phyloP scores from a whole-genome alignment of 192 early-diverging fungal species.

The Phlyctochytrium planicorne region DNA sequence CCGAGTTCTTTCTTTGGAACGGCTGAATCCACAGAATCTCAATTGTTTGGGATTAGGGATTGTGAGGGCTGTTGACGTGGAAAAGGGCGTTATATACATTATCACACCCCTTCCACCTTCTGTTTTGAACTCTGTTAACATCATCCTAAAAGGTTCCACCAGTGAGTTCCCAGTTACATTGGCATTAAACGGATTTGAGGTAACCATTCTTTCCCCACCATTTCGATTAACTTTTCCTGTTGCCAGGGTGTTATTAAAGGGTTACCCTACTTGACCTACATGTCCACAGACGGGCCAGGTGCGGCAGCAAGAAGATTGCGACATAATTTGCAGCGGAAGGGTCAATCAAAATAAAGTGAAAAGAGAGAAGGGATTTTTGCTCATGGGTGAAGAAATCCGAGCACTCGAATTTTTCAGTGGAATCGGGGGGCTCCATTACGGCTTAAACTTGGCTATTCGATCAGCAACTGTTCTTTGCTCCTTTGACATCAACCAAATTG shows the following conservation, averaged over 20 bases:
- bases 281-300: slow-evolving; percentile 35
- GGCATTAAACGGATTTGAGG: slow-evolving; percentile 36
- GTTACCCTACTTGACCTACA: slow-evolving; percentile 36
- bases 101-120: slow-evolving; percentile 31
- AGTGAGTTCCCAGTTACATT: slow-evolving; percentile 29
- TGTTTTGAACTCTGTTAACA: slow-evolving; percentile 37
- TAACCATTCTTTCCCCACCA: slow-evolving; percentile 13
- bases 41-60: slow-evolving; percentile 39
- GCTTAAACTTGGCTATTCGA: slow-evolving; percentile 62
- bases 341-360: no score
- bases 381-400: slow-evolving; percentile 27
- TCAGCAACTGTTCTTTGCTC: slow-evolving; percentile 66
- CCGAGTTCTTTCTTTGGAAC: no score
- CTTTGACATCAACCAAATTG: slow-evolving; percentile 93
- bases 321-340: slow-evolving; percentile 24
- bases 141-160: slow-evolving; percentile 32
- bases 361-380: no score
- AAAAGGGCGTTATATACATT: slow-evolving; percentile 33
- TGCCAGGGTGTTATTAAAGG: slow-evolving; percentile 22
- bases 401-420: slow-evolving; percentile 72
- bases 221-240: slow-evolving; percentile 8
- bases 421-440: slow-evolving; percentile 69
- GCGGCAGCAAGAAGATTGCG: slow-evolving; percentile 31
- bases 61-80: slow-evolving; percentile 42
- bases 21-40: slow-evolving; percentile 26